Base-by-base conservation (phyloP, 2,329 filamentous ascomycete genomes). In the Xylariaceae sp. region DNA sequence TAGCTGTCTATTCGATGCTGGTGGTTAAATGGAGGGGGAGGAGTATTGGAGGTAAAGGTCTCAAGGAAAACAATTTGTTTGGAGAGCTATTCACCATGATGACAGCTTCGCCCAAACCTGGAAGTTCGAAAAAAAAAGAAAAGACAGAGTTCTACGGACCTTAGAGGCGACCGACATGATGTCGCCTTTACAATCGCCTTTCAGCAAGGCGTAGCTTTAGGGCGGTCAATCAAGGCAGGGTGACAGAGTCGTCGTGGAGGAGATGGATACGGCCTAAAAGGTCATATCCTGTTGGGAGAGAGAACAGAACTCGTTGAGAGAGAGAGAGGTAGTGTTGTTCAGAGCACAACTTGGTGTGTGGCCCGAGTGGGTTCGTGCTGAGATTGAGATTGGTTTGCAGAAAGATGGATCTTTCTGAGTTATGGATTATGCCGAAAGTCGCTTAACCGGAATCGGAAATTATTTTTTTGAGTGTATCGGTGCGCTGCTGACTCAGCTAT, bases 161-260 rank as follows among this genome's bases (percentile, higher is more conserved):
- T 80, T 77, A 56, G 74, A 76, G 69, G 71, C 76, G 74, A 80
- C 74, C 71, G 76, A 79, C 77, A 80, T 80, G 65, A 69, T 79
- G 77, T 71, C 75, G 70, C 68, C 69, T 61, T 64, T 69, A 69
- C 71, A 66, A 68, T 74, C 72, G 74, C 75, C 74, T 76, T 70
- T 65, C 62, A 65, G 64, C 62, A 70, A 73, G 70, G 69, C 69
- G 69, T 67, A 63, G 58, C 62, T 64, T 55, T 64, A 45, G 48
- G 53, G 54, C 58, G 59, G 61, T 62, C 61, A 59, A 55, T 61
- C 60, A n/a, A n/a, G n/a, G n/a, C n/a, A n/a, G n/a, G n/a, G 49
- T 50, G 52, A 58, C 54, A 58, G 54, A 41, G 6, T 42, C 57
- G 53, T 52, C 47, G 50, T 51, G 45, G 37, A 42, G 44, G 37